Base-by-base conservation (phyloP, 179 eudicot species). In the Carnegiea gigantea region DNA sequence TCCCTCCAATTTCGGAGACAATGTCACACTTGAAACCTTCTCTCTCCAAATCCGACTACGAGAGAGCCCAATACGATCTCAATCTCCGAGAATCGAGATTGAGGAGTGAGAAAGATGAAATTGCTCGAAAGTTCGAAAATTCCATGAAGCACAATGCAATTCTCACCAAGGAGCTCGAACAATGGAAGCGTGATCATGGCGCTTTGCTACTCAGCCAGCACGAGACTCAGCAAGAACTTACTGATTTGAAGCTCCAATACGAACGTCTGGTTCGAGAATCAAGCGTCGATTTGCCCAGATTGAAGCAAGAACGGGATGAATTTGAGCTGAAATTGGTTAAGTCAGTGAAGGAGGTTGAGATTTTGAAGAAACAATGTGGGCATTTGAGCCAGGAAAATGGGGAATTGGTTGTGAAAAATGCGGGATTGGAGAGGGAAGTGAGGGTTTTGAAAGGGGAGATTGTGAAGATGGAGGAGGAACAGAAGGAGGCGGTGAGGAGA, bases 371-470 rank as follows among this genome's bases (percentile, higher is more conserved):
- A 48, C 79, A 65, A 7, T 76, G 71, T 13, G 2, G 5, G 40
- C n/a, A 76, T 0, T 30, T 73, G 75, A 79, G 79, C 24, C 62
- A 30, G 21, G 85, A 83, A 5, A 78, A 48, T 36, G 78, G 36
- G 9, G 21, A 18, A 8, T 43, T 57, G 36, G 72, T 3, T 30
- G 33, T 2, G 62, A 20, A 18, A 57, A 57, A 15, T 20, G n/a
- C 7, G n/a, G 57, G 13, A 2, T 0, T 24, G 21, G 79, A 75
- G 17, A 28, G 0, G 21, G 38, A 83, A 9, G 7, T 73, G 51
- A 13, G 24, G 70, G 70, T 1, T 21, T 23, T 30, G 24, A 60
- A 33, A 46, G 68, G 3, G 71, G 48, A 78, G 21, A 17, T 24
- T 1, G 49, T 3, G 73, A 54, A 10, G n/a, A 48, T 43, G 24